phyloP scores from a whole-genome alignment of 768 basidiomycete species.

The Lactarius hatsudake region DNA sequence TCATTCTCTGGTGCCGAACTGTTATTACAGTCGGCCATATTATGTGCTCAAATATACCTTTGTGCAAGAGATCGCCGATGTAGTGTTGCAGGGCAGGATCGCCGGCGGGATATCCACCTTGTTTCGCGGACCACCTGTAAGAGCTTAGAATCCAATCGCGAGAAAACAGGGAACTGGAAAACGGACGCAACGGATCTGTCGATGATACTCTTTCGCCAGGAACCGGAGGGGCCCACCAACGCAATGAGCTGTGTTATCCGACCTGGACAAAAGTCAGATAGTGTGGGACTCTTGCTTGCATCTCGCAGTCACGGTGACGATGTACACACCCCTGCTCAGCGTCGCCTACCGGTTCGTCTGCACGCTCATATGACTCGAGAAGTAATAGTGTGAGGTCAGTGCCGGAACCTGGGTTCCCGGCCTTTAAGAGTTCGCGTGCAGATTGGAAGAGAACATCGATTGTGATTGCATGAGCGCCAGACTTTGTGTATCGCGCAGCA shows the following conservation, averaged over 20 bases:
- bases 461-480: conserved; percentile 77
- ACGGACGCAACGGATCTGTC: conserved; percentile 81
- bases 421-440: conserved; percentile 83
- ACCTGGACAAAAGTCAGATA: conserved; percentile 43
- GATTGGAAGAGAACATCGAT: conserved; percentile 92
- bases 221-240: conserved; percentile 68
- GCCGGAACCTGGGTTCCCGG: conserved; percentile 85
- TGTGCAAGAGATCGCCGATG: conserved; percentile 82
- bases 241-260: conserved; percentile 90
- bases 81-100: conserved; percentile 89
- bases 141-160: conserved; percentile 19
- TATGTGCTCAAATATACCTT: conserved; percentile 47
- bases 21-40: background rate
- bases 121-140: conserved; percentile 80
- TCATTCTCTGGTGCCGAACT: conserved; percentile 54
- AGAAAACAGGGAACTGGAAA: conserved; percentile 2
- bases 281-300: background rate
- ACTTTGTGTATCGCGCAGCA: conserved; percentile 81
- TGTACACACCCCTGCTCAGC: conserved; percentile 71
- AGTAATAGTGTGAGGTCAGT: conserved; percentile 79
- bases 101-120: conserved; percentile 77
- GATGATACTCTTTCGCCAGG: conserved; percentile 90
- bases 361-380: conserved; percentile 78
- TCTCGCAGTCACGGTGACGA: background rate
- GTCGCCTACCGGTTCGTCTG: conserved; percentile 68